Evolutionary conservation across 1,284 basidiomycete genomes (phyloP).

Genomic region (Cryptococcus sp.): DNA sequence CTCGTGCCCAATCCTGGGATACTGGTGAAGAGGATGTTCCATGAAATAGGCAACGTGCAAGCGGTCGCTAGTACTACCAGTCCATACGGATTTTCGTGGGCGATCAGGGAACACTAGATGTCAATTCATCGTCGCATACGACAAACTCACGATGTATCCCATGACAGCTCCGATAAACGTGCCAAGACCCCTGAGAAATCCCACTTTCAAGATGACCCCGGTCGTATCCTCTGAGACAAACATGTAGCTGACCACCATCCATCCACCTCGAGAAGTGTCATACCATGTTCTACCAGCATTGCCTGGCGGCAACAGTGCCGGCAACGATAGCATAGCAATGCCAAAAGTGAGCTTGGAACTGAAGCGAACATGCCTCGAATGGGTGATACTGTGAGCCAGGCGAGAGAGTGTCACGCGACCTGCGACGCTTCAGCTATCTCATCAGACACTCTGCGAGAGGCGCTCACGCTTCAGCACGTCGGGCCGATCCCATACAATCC

Average conservation of each 20-base stretch:
- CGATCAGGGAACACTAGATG: conserved; percentile 48
- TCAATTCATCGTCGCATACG: not conserved
- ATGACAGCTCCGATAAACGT: conserved; percentile 54
- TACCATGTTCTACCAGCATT: conserved; percentile 51
- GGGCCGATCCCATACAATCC: conserved; percentile 38
- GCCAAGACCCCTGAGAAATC: conserved; percentile 53
- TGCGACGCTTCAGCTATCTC: conserved; percentile 6
- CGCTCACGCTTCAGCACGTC: conserved; percentile 32
- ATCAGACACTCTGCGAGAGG: not conserved
- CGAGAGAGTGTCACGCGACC: conserved; percentile 42
- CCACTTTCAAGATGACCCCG: conserved; percentile 55
- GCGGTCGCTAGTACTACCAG: conserved; percentile 52
- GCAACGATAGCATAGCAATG: conserved; percentile 52
- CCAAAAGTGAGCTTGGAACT: conserved; percentile 54
- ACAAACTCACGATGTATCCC: conserved; percentile 48
- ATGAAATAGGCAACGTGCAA: conserved; percentile 50
- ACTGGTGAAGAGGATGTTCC: conserved; percentile 46
- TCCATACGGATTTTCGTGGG: conserved; percentile 51
- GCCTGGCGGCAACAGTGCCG: conserved; percentile 47
- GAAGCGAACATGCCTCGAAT: conserved; percentile 54
- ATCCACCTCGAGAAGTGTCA: conserved; percentile 49
- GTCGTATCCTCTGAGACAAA: conserved; percentile 57
- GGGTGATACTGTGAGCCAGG: conserved; percentile 38
- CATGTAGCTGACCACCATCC: conserved; percentile 54
- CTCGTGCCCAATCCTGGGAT: conserved; percentile 49